Evolutionary conservation across 2,329 filamentous ascomycete genomes (phyloP), one percentile per base, ranked within the genome.

Genomic region (Fusarium denticulatum): DNA sequence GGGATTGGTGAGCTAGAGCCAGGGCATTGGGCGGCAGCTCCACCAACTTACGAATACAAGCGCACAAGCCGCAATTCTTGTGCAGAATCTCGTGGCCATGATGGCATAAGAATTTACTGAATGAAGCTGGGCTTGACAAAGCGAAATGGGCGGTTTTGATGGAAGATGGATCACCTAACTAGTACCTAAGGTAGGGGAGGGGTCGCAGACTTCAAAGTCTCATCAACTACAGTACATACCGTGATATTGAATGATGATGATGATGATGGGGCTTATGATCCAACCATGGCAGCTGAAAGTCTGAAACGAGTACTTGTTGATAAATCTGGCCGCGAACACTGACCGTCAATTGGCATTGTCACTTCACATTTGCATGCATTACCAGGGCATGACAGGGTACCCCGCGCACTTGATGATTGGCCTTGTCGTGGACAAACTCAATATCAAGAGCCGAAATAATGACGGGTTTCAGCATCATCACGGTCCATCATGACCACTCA

Each of bases 401-500:
- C 66, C 62, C 59, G 52, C 57, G 63, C 63, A 60, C 30, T 52
- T 50, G n/a, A 60, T 58, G 53, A 73, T 75, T 74, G 59, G 60
- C 47, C 50, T 37, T 58, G 24, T 62, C 36, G 32, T 45, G 47
- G 32, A 58, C 58, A 58, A 52, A 60, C 45, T 26, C 32, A 50
- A 50, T 32, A 36, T 47, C 53, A 45, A 39, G 49, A 60, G 53
- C 57, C 39, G 60, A 64, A 61, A 56, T 63, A 53, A 71, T 75
- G 69, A 75, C 73, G 59, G 59, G 60, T 60, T 68, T 69, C 66
- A 71, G 68, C 60, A 74, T 72, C 70, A 70, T 73, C 52, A 74
- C 72, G 71, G 71, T 37, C 57, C 60, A 72, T 74, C 71, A 73
- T 69, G 59, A 45, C 58, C 49, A 60, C 39, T 16, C n/a, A 36